Evolutionary conservation across 148 eudicot genomes (phyloP).

Genomic region (Diospyros kaki): DNA sequence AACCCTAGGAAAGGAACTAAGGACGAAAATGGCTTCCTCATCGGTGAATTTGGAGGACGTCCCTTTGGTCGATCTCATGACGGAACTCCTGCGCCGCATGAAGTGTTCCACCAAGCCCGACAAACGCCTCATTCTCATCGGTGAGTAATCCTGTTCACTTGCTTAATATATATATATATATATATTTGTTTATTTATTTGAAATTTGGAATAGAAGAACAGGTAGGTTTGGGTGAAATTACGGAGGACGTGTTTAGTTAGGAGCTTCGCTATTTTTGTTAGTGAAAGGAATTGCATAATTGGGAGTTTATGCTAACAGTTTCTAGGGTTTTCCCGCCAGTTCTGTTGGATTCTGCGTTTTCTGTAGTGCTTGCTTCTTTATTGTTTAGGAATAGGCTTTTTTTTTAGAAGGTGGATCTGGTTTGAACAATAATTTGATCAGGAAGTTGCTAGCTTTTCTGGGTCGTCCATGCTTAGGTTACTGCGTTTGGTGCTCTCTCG

Average conservation of each 20-base stretch:
- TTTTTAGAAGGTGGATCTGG: no score
- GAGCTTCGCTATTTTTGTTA: not conserved
- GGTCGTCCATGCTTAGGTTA: no score
- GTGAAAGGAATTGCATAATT: not conserved
- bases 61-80: slow-evolving; percentile 64
- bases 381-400: not conserved
- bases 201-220: no score
- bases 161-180: not conserved
- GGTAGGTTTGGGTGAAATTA: not conserved
- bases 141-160: slow-evolving; percentile 17
- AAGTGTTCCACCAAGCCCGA: slow-evolving; percentile 83
- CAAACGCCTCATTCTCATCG: slow-evolving; percentile 90
- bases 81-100: slow-evolving; percentile 92
- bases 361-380: not conserved
- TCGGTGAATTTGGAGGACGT: slow-evolving; percentile 65
- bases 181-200: not conserved
- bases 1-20: not conserved
- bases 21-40: slow-evolving; percentile 26
- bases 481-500: no score
- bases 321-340: not conserved
- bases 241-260: not conserved
- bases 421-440: no score
- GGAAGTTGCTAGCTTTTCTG: no score
- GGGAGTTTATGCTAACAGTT: not conserved
- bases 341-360: not conserved